Percentiles rank a stretch among this genome's conserved stretches.
Evolutionary conservation across 176 grass and related monocot genomes (phyloP).

Genomic region (Chloris gayana): DNA sequence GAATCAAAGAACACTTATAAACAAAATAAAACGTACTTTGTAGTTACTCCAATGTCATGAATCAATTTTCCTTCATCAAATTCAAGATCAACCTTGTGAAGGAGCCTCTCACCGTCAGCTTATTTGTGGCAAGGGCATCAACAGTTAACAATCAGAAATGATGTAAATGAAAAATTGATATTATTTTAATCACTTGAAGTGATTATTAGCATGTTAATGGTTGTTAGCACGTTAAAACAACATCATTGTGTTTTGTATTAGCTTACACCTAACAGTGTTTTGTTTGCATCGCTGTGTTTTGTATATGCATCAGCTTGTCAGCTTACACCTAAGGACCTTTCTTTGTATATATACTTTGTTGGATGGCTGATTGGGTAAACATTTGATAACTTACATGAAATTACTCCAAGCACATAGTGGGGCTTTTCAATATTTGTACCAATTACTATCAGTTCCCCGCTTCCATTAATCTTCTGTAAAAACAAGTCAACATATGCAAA

Average conservation of each 20-base stretch:
- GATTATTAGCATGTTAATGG: too few species aligned
- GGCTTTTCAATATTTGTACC: constrained; percentile 37
- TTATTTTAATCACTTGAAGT: neutral
- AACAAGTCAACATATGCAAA: neutral
- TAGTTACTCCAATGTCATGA: constrained; percentile 50
- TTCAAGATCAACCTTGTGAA: constrained; percentile 56
- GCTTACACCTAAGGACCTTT: neutral
- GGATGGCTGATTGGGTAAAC: neutral
- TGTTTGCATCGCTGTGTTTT: neutral
- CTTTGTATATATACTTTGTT: neutral
- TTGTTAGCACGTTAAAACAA: too few species aligned
- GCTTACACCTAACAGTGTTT: neutral
- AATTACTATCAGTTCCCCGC: constrained; percentile 49
- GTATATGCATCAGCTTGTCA: neutral
- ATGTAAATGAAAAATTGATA: neutral
- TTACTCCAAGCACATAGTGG: constrained; percentile 41
- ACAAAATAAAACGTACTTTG: neutral
- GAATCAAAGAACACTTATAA: neutral
- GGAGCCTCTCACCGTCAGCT: constrained; percentile 45
- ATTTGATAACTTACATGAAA: constrained; percentile 42
- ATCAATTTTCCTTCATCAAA: constrained; percentile 42
- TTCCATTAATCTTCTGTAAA: constrained; percentile 42
- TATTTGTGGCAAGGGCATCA: neutral
- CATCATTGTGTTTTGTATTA: neutral
- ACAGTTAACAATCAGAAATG: neutral